Evolutionary conservation across 129 eudicot species (phyloP), one percentile per base, ranked within the genome.

Genomic region (Flaveria bidentis): DNA sequence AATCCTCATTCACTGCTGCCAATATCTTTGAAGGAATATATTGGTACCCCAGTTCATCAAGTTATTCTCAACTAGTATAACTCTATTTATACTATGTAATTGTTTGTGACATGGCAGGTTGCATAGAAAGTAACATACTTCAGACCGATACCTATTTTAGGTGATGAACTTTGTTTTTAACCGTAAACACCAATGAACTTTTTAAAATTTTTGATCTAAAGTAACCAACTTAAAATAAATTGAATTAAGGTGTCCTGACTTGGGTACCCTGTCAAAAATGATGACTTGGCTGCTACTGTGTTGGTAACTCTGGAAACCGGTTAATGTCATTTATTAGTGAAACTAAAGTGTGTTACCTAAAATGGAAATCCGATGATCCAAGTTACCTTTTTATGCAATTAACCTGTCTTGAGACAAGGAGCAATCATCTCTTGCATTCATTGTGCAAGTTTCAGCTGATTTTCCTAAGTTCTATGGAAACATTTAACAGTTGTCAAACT

Each of bases 1-100:
- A 91, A 57, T 91, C 97, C 16, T 88, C 97, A 10, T 88, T 91
- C 84, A 86, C 94, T 0, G 94, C 90, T 39, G 94, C 90, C 67
- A 91, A 86, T 73, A 91, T 88, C 70, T 91, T 91, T 75, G 97
- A 91, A 77, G 97, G 97, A 63, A 86, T 91, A 17, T 86, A 88
- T 87, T 91, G 95, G 97, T 86, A 86, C 58, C 61, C 36, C 42
- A 10, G 2, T 41, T 41, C 67, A 25, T 80, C 84, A 42, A 67
- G 10, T 45, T 52, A 78, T 60, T 28, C 7, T 33, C 62, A n/a
- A 67, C 23, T n/a, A 23, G 36, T 20, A 39, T 9, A 17, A 15
- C 28, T 20, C 17, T 33, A 39, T 16, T 14, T 28, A 9, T 71
- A n/a, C 75, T 15, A 12, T 42, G 58, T 12, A 58, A 74, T 42